Evolutionary conservation across 2,329 filamentous ascomycete genomes (phyloP).

Genomic region (Akanthomyces muscarius): DNA sequence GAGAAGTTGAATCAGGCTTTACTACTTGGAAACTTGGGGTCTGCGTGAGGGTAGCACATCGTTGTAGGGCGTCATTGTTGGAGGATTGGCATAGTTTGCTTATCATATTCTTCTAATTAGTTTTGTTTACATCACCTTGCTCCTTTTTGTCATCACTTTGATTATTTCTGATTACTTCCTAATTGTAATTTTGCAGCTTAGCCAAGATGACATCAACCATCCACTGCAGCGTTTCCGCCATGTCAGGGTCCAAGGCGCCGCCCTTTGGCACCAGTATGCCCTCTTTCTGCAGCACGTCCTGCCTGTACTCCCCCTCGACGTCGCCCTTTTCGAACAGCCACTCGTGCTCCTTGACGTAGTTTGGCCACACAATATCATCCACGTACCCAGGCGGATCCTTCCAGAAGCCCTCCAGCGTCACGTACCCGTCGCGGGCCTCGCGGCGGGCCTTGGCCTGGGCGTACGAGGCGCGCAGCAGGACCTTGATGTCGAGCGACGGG

Average conservation of each 20-base stretch:
- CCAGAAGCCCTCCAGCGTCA: slow-evolving; percentile 89
- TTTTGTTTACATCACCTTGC: not conserved
- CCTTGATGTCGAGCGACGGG: slow-evolving; percentile 63
- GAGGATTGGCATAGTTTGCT: not conserved
- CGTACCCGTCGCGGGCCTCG: slow-evolving; percentile 69
- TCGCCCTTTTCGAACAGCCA: slow-evolving; percentile 73
- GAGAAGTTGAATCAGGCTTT: not conserved
- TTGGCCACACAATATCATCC: slow-evolving; percentile 92
- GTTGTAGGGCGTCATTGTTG: not conserved
- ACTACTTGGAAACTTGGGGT: not conserved
- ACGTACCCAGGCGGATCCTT: slow-evolving; percentile 91
- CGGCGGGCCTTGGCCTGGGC: slow-evolving; percentile 60
- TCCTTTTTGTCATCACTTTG: not conserved
- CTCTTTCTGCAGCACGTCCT: slow-evolving; percentile 40
- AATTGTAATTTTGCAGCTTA: slow-evolving; percentile 34
- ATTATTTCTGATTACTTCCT: slow-evolving; percentile 1
- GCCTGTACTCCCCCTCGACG: slow-evolving; percentile 55
- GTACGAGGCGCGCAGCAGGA: slow-evolving; percentile 73
- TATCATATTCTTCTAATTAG: not conserved
- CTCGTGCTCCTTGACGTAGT: slow-evolving; percentile 76
- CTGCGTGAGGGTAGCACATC: not conserved
- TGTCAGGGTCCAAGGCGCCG: slow-evolving; percentile 48
- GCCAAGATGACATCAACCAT: slow-evolving; percentile 59
- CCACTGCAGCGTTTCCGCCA: slow-evolving; percentile 64
- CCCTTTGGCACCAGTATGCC: slow-evolving; percentile 48